Conservation (phyloP, 1,284 basidiomycete genomes). For the Moniliella sp. region DNA sequence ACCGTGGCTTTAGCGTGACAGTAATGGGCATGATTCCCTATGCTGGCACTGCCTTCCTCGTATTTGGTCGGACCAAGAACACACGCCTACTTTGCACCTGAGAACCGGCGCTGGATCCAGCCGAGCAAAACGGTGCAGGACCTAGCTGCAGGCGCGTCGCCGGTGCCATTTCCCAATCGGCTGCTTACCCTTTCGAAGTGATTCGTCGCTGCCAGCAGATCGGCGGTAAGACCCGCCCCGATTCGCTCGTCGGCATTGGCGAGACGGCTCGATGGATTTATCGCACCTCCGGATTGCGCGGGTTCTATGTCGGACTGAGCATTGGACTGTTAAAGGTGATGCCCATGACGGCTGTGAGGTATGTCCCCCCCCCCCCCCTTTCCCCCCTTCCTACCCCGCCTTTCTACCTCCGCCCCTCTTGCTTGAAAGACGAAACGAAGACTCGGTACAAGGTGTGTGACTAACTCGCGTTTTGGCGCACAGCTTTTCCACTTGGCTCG, state of each 20-base stretch:
- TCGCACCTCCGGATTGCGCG: conserved; percentile 50
- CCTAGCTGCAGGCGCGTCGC: conserved; percentile 70
- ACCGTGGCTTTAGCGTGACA: conserved; percentile 56
- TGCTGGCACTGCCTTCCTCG: conserved; percentile 78
- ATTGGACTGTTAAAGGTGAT: conserved; percentile 92
- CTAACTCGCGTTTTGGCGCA: not conserved
- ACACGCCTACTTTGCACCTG: conserved; percentile 13
- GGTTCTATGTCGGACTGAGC: conserved; percentile 77
- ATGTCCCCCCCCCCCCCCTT: not conserved
- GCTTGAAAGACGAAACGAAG: too few species aligned
- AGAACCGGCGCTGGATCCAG: conserved; percentile 10
- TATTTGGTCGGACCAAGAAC: conserved; percentile 28
- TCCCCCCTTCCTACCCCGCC: not conserved
- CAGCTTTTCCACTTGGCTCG: conserved; percentile 28
- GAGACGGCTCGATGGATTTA: conserved; percentile 43
- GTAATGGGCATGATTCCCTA: conserved; percentile 62
- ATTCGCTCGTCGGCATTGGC: conserved; percentile 18
- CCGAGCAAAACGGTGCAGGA: conserved; percentile 36
- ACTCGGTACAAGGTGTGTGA: not conserved
- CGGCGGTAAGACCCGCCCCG: conserved; percentile 40
- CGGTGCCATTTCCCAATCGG: conserved; percentile 67
- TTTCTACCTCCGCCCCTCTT: too few species aligned
- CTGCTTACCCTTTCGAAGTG: conserved; percentile 88
- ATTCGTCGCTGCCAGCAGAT: conserved; percentile 85
- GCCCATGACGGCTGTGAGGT: conserved; percentile 53